Percentiles rank a stretch among this genome's conserved stretches.
Evolutionary conservation across 768 basidiomycete species (phyloP).

Genomic region (Clathrus columnatus): DNA sequence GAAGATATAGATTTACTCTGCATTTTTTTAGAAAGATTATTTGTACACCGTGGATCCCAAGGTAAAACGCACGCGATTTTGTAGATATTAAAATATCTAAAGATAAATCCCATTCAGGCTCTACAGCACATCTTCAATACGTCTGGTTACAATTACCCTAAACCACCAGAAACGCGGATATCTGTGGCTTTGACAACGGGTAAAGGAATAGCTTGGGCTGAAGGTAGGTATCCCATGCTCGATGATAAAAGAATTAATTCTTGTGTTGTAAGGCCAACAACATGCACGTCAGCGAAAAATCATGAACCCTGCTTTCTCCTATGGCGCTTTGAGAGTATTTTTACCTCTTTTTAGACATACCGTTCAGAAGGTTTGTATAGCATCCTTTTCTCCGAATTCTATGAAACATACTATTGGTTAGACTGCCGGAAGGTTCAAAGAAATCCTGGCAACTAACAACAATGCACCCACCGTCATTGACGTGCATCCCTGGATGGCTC

Average conservation of each 20-base stretch:
- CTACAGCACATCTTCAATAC: conserved; percentile 23
- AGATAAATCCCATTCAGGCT: no score
- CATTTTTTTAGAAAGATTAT: conserved; percentile 21
- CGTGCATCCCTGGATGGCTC: conserved; percentile 36
- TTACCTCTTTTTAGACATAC: conserved; percentile 19
- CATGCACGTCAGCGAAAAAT: conserved; percentile 24
- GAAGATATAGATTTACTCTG: not conserved
- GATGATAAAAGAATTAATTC: conserved; percentile 13
- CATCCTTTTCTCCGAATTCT: not conserved
- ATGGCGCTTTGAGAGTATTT: conserved; percentile 19
- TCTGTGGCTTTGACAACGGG: conserved; percentile 12
- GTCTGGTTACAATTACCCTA: conserved; percentile 22
- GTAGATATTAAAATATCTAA: no score
- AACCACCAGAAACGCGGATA: conserved; percentile 9
- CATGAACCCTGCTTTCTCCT: conserved; percentile 22
- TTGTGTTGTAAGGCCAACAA: conserved; percentile 11
- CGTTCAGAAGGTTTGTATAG: conserved; percentile 13
- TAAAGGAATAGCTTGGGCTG: conserved; percentile 15
- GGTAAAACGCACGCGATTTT: no score
- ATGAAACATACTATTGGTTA: not conserved
- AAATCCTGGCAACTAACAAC: conserved; percentile 12
- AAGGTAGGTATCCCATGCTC: conserved; percentile 15
- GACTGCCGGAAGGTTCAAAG: conserved; percentile 19
- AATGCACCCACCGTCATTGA: conserved; percentile 14
- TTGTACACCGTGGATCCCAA: conserved; percentile 23